A percentile compares a stretch with the other conserved stretches of the same genome.
These are phyloP conservation scores for Nitzschia sp. DNA, from an alignment of 108 stramenopile species.

Conservation along the genomic window DNA sequence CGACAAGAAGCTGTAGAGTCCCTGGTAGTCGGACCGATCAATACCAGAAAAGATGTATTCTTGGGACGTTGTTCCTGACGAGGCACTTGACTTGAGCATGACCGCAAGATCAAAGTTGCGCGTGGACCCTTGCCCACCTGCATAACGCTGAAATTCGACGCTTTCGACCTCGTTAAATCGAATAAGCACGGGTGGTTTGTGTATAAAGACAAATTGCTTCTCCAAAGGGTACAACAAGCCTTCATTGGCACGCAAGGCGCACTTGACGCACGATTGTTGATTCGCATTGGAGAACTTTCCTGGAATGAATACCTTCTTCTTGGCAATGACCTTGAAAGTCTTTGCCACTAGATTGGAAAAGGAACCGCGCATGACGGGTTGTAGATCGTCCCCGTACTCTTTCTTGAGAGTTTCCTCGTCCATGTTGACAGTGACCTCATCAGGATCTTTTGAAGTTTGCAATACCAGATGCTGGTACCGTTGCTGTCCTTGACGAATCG, in stretches of 20 bases:
- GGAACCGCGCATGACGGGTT: slow-evolving; percentile 89
- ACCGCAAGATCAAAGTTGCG: slow-evolving; percentile 93
- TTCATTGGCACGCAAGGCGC: slow-evolving; percentile 91
- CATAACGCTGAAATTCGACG: slow-evolving; percentile 96
- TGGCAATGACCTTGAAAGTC: slow-evolving; percentile 95
- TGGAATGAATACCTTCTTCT: slow-evolving; percentile 96
- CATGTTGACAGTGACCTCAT: slow-evolving; percentile 87
- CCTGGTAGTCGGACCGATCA: slow-evolving; percentile 86
- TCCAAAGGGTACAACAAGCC: slow-evolving; percentile 97
- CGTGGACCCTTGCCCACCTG: slow-evolving; percentile 88
- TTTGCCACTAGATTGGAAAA: slow-evolving; percentile 96
- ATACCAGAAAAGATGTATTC: slow-evolving; percentile 90
- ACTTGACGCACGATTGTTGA: slow-evolving; percentile 87
- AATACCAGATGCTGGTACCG: slow-evolving; percentile 96
- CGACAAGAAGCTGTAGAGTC: slow-evolving; percentile 85
- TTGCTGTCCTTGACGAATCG: slow-evolving; percentile 98
- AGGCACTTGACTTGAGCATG: slow-evolving; percentile 54
- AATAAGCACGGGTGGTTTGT: slow-evolving; percentile 97
- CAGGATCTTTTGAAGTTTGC: slow-evolving; percentile 84
- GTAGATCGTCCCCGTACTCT: slow-evolving; percentile 87
- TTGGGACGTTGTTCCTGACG: slow-evolving; percentile 36
- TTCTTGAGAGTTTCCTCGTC: slow-evolving; percentile 90
- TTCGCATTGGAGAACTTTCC: slow-evolving; percentile 90
- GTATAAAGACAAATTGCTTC: slow-evolving; percentile 99
- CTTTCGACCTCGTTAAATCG: slow-evolving; percentile 96